Base-by-base conservation (phyloP, 805 yeast species). In the Zygosaccharomyces siamensis region DNA sequence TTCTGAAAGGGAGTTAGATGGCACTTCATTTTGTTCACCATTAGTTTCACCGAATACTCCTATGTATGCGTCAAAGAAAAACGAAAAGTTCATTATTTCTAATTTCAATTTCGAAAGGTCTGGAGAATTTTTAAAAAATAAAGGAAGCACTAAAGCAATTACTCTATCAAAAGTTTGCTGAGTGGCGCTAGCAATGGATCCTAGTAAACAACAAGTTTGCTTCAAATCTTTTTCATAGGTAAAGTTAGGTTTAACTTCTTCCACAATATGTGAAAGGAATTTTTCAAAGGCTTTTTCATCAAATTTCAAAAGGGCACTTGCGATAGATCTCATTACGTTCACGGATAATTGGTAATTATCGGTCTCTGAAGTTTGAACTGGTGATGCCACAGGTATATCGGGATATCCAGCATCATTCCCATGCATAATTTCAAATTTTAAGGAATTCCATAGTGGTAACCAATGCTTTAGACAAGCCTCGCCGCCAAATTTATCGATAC, bases 351-450 rank as follows among this genome's bases (percentile, higher is more conserved):
- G 72, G 52, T 74, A 67, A 4, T 72, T 71, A 26, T 62, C 63
- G 28, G 74, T 61, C 1, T 75, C 71, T 30, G 68, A 63, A n/a
- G 69, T 66, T 41, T 69, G 72, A 39, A 36, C 24, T 10, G 42
- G 21, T 3, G 47, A 18, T 12, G 27, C 32, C 11, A 39, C 24
- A 8, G 48, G 14, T 3, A 51, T 52, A 26, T 45, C 46, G 8
- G 57, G 43, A 24, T 58, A 58, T 11, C 66, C 71, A 27, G 72
- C 77, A 18, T 75, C 79, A n/a, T 85, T 87, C 37, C 83, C 83
- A 63, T 92, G 96, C 48, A 92, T 70, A n/a, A 92, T 75, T 65
- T 92, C 97, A 63, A 80, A 89, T 63, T 92, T 92, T 45, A 92
- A 70, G 0, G 96, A 87, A 57, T 86, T 85, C 96, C 96, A 93